Evolutionary conservation across 179 eudicot species (phyloP), one percentile per base, ranked within the genome.

Genomic region (Amaranthus tricolor): DNA sequence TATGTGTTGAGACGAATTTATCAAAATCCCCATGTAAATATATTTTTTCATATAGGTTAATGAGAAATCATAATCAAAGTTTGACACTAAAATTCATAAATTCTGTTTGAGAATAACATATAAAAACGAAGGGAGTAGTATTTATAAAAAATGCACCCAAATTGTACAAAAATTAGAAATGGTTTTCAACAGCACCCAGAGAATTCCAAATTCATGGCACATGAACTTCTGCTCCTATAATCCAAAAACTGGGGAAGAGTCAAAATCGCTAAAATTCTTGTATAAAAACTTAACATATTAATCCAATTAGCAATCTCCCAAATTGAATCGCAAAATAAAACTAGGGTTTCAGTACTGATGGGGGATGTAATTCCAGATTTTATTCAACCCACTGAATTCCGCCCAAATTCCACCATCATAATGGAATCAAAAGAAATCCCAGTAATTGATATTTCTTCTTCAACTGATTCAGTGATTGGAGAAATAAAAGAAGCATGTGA

Each of bases 401-500:
- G 78, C 16, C 69, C 82, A 2, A 55, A 24, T 40, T 50, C 76
- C 62, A 50, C 24, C 74, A n/a, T 70, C 15, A 50, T 17, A 44
- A 11, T 75, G 6, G 74, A 64, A 52, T 66, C 78, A 57, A 54
- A 76, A n/a, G 79, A 79, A 56, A 84, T 84, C 66, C 87, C 87
- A 31, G 74, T 84, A n/a, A 78, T 84, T 49, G 82, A 81, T 57
- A 58, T 84, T 14, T 77, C 84, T 1, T 40, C 76, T 12, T 56
- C 77, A 10, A 43, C 17, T 62, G 60, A 45, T 17, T 67, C 5
- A 21, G 13, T 78, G n/a, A 73, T 77, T 47, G 62, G 6, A 71
- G 79, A 63, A 76, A 83, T 82, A 71, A 82, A 20, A 70, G 77
- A 80, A 12, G 88, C 90, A 0, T 85, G 90, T 49, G 7, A 75